phyloP scores from a whole-genome alignment of 2,329 filamentous ascomycete genomes.

The Ilyonectria mors-panacis region DNA sequence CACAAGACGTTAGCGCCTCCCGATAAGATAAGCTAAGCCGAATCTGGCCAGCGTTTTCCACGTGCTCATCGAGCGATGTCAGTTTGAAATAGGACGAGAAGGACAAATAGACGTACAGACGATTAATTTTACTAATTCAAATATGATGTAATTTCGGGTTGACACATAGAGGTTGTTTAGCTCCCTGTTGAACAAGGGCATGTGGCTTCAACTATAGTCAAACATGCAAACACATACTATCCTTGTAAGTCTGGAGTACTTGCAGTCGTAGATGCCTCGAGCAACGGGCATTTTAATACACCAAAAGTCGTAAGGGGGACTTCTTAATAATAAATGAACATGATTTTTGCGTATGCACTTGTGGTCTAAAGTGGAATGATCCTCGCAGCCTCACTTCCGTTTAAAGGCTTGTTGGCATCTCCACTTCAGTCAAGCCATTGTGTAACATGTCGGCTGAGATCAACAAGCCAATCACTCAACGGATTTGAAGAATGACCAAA shows the following conservation, averaged over 20 bases:
- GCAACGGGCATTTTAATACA: not conserved
- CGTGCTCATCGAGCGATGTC: slow-evolving; percentile 6
- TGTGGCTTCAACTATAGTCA: not conserved
- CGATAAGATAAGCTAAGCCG: slow-evolving; percentile 33
- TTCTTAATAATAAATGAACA: too few species aligned
- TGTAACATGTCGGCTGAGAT: not conserved
- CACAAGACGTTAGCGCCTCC: slow-evolving; percentile 20
- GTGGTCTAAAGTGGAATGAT: not conserved
- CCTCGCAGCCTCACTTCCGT: not conserved
- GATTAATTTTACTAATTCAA: not conserved
- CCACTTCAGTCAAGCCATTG: too few species aligned
- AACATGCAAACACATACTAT: not conserved
- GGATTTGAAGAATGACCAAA: not conserved
- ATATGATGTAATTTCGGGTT: too few species aligned
- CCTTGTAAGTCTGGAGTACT: too few species aligned
- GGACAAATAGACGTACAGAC: not conserved
- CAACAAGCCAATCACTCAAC: not conserved
- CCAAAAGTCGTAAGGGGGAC: not conserved
- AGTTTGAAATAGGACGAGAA: not conserved
- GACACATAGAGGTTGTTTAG: too few species aligned
- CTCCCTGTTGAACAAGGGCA: too few species aligned
- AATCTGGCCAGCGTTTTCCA: slow-evolving; percentile 23
- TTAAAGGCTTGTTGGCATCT: not conserved
- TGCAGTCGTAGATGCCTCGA: not conserved
- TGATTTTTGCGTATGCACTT: not conserved